Evolutionary conservation across 176 grass and related monocot species (phyloP), one percentile per base, ranked within the genome.

Genomic region (Juncus inflexus): DNA sequence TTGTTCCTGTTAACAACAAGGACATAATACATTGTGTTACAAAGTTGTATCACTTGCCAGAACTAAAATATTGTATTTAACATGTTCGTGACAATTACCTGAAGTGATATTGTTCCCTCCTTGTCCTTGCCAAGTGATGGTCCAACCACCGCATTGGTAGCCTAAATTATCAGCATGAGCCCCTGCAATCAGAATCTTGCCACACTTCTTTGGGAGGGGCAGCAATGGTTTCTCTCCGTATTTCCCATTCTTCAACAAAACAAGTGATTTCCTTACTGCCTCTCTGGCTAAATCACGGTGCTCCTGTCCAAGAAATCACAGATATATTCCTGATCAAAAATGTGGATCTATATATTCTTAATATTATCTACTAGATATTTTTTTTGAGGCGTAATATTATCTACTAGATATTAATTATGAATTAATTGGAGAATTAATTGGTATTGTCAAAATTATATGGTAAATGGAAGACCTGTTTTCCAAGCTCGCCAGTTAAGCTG

Each of bases 121-220:
- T 9, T 15, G 15, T 12, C 90, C 90, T 3, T 86, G 86, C 90
- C 83, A 90, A 47, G 64, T 65, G 7, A 86, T 86, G 55, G 90
- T 95, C 90, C 86, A 95, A 11, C 90, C 90, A 42, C 90, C 83
- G 12, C 90, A 90, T 55, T 95, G 90, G 53, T 74, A 79, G 38
- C 90, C 86, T 51, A 86, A 77, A 52, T 95, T 66, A 41, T 90
- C 62, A 9, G 86, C 86, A 69, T 95, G 74, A 65, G 41, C 81
- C 9, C 86, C 86, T 2, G 80, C 80, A 13, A 84, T 77, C 2
- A 95, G 80, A 50, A 95, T 79, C 70, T 63, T 76, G 4, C 56
- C 5, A 0, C 76, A 47, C 1, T 77, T 83, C 59, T 80, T 90
- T 10, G 87, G 76, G 9, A 90, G 76, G 6, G 87, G 82, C 28